Percentiles rank a stretch among this genome's conserved stretches.
phyloP scores from a whole-genome alignment of 2,329 filamentous ascomycete species.

The Pleomassaria siparia region DNA sequence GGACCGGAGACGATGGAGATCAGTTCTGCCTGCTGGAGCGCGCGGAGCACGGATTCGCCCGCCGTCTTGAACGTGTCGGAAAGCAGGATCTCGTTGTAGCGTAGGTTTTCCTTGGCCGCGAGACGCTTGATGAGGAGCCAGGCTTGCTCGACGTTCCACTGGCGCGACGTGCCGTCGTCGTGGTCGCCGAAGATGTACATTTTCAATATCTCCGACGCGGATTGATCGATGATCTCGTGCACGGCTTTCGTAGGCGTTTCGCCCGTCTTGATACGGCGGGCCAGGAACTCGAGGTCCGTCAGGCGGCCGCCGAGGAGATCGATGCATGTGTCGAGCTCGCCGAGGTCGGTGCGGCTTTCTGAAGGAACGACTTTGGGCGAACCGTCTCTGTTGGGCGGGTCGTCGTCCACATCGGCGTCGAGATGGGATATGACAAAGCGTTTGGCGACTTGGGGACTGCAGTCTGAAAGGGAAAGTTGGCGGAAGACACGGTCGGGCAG shows the following conservation, averaged over 20 bases:
- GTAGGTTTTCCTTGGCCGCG: slow-evolving; percentile 65
- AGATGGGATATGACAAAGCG: slow-evolving; percentile 86
- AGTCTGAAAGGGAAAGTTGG: slow-evolving; percentile 81
- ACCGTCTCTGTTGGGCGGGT: slow-evolving; percentile 40
- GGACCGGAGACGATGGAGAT: slow-evolving; percentile 71
- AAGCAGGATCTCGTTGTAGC: slow-evolving; percentile 85
- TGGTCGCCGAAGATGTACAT: slow-evolving; percentile 75
- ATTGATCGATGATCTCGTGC: slow-evolving; percentile 84
- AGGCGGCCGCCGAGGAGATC: slow-evolving; percentile 82
- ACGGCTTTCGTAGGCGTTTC: slow-evolving; percentile 81
- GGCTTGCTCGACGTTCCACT: slow-evolving; percentile 83
- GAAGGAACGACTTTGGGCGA: slow-evolving; percentile 48
- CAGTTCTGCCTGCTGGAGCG: slow-evolving; percentile 81
- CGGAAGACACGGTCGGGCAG: slow-evolving; percentile 90
- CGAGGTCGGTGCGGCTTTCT: slow-evolving; percentile 58
- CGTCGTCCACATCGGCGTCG: slow-evolving; percentile 52
- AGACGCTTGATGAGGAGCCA: slow-evolving; percentile 86
- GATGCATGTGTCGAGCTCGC: slow-evolving; percentile 79
- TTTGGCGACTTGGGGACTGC: slow-evolving; percentile 80
- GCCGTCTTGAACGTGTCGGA: slow-evolving; percentile 71
- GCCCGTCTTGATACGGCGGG: slow-evolving; percentile 84
- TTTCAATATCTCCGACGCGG: slow-evolving; percentile 86
- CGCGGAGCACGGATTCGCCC: slow-evolving; percentile 75
- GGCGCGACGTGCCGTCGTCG: slow-evolving; percentile 54
- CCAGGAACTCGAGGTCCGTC: slow-evolving; percentile 93